Base-by-base conservation (phyloP, 2,329 filamentous ascomycete species). In the Xenoacremonium recifei region DNA sequence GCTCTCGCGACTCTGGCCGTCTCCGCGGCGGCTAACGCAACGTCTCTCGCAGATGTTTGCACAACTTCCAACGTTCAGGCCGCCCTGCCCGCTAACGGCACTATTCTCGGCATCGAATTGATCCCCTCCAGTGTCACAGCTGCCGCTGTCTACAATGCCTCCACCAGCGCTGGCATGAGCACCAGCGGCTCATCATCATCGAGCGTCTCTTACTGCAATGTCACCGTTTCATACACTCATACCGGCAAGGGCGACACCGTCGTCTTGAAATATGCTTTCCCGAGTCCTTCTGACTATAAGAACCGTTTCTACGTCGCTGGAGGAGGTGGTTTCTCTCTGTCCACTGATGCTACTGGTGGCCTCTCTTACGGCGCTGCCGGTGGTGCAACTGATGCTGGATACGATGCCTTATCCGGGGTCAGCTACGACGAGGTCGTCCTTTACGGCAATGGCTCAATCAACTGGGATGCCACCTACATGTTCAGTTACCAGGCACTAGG, bases 401-500 rank as follows among this genome's bases (percentile, higher is more conserved):
- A 72, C 42, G 68, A 65, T 37, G 67, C 65, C 13, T 71, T 73
- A n/a, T n/a, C n/a, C 52, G 54, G 55, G 46, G 54, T 57, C 42
- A 64, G 55, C 45, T 66, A 59, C 33, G 62, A 67, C 38, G 59
- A 63, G 15, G 66, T 70, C 2, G 61, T 67, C 12, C 60, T 75
- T 2, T 55, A 60, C 37, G 68, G 60, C n/a, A 77, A 80, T 43
- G 75, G 74, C 10, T 70, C 71, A 3, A 63, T 75, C 50, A 75
- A 79, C 56, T 77, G 67, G 61, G 65, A 78, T 23, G 60, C 68
- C 2, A 62, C 68, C 3, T 68, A 72, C 59, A 74, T 71, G 63
- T 78, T 77, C 39, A 66, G 62, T 1, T 79, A 79, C 59, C 64
- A 71, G 47, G 75, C 70, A 0, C 60, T 77, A 2, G 69, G 70